Evolutionary conservation across 2,329 filamentous ascomycete genomes (phyloP).

Genomic region (Colletotrichum viniferum): DNA sequence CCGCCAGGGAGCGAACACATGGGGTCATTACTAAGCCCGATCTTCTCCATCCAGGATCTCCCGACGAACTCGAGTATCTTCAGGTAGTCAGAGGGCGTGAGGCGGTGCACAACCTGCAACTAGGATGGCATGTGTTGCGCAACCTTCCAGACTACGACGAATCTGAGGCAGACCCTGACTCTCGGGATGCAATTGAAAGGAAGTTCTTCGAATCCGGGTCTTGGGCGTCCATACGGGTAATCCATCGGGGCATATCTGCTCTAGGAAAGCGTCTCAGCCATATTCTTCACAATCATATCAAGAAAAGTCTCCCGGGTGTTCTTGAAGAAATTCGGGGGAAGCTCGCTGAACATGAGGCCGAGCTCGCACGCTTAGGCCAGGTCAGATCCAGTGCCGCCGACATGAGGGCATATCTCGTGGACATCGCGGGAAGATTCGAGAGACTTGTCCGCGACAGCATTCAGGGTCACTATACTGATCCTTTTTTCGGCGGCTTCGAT

Average conservation of each 20-base stretch:
- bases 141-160: constrained; percentile 44
- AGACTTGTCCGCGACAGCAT: constrained; percentile 31
- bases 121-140: constrained; percentile 59
- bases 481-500: constrained; percentile 38
- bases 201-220: constrained; percentile 33
- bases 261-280: constrained; percentile 38
- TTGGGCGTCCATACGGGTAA: constrained; percentile 31
- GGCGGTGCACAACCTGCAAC: constrained; percentile 32
- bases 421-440: constrained; percentile 40
- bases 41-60: constrained; percentile 37
- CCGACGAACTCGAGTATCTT: constrained; percentile 42
- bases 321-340: constrained; percentile 29
- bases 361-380: constrained; percentile 25
- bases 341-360: constrained; percentile 23
- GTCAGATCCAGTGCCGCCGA: constrained; percentile 26
- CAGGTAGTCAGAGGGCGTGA: constrained; percentile 37
- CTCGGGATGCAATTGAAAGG: constrained; percentile 34
- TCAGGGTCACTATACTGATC: constrained; percentile 33
- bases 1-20: constrained; percentile 49
- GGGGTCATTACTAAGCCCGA: constrained; percentile 65
- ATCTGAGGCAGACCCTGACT: constrained; percentile 14
- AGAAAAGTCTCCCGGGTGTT: constrained; percentile 29
- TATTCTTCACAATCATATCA: constrained; percentile 32
- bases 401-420: constrained; percentile 36
- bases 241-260: constrained; percentile 33